A percentile compares a stretch with the other conserved stretches of the same genome.
These are phyloP conservation scores for Wickerhamomyces queroliae DNA, from an alignment of 805 yeast genomes.

Conservation along the genomic window DNA sequence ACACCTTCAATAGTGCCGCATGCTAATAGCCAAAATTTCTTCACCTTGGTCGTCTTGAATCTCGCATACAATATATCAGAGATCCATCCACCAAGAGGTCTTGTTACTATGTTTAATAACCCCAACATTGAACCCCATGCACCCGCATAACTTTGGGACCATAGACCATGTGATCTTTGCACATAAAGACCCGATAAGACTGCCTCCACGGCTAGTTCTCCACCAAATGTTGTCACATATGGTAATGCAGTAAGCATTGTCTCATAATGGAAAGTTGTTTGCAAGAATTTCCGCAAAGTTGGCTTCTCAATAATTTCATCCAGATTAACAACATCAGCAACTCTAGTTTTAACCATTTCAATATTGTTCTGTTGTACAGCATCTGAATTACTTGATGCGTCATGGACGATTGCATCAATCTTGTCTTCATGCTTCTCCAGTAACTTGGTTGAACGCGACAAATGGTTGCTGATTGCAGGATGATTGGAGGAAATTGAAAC, in stretches of 20 bases:
- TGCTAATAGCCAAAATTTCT: constrained; percentile 27
- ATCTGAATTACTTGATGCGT: too few relatives aligned
- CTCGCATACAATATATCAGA: constrained; percentile 24
- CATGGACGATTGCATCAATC: constrained; percentile 4
- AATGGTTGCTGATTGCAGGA: constrained; percentile 5
- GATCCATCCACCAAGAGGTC: constrained; percentile 25
- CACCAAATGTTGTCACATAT: constrained; percentile 25
- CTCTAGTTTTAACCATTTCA: constrained; percentile 11
- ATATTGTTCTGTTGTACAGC: constrained; percentile 1
- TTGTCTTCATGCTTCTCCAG: constrained; percentile 2
- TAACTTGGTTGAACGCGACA: not conserved
- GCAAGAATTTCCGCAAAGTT: constrained; percentile 10
- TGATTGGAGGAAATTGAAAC: constrained; percentile 16
- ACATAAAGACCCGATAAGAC: constrained; percentile 20
- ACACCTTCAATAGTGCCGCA: constrained; percentile 27
- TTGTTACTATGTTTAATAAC: constrained; percentile 23
- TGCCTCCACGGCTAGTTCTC: constrained; percentile 25
- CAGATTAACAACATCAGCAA: constrained; percentile 14
- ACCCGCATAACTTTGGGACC: constrained; percentile 22
- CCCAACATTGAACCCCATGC: constrained; percentile 29
- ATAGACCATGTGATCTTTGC: constrained; percentile 11
- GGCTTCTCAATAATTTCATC: constrained; percentile 24
- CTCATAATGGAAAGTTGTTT: constrained; percentile 19
- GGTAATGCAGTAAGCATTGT: constrained; percentile 24
- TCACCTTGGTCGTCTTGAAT: constrained; percentile 24